Evolutionary conservation across 179 eudicot genomes (phyloP).

Genomic region (Heliamphora pulchella): DNA sequence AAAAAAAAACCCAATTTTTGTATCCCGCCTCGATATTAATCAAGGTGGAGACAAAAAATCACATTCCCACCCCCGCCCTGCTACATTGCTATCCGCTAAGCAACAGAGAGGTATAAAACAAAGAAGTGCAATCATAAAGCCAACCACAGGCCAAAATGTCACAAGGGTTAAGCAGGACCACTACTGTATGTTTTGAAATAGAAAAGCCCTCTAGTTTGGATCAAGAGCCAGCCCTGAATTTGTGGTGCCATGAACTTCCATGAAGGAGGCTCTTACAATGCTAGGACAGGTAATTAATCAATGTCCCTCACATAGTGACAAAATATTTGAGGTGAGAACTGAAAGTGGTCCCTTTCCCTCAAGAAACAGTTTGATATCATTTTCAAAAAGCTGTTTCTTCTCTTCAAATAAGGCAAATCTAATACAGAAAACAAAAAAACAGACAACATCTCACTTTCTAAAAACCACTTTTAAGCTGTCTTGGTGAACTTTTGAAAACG

Average conservation of each 20-base stretch:
- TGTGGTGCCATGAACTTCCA: background rate
- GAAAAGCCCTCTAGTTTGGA: background rate
- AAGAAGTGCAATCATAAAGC: conserved; percentile 3
- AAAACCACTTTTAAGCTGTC: too few species aligned
- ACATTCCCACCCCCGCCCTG: conserved; percentile 17
- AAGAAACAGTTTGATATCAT: too few species aligned
- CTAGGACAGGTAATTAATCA: background rate
- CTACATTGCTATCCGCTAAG: background rate
- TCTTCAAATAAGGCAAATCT: too few species aligned
- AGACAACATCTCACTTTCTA: too few species aligned
- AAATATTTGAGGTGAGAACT: background rate
- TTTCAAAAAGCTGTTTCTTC: too few species aligned
- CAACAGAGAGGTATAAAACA: background rate
- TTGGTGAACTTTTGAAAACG: too few species aligned
- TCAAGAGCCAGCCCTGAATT: background rate
- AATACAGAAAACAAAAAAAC: too few species aligned
- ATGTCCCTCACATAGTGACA: background rate
- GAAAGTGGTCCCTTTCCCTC: too few species aligned
- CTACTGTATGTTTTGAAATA: background rate
- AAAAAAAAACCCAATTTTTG: too few species aligned
- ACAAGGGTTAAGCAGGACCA: conserved; percentile 9
- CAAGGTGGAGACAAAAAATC: conserved; percentile 25
- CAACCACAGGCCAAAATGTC: background rate
- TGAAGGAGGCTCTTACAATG: background rate
- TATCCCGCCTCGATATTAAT: background rate